Evolutionary conservation across 441 rosid genomes (phyloP).

Genomic region (Codiaeum variegatum): DNA sequence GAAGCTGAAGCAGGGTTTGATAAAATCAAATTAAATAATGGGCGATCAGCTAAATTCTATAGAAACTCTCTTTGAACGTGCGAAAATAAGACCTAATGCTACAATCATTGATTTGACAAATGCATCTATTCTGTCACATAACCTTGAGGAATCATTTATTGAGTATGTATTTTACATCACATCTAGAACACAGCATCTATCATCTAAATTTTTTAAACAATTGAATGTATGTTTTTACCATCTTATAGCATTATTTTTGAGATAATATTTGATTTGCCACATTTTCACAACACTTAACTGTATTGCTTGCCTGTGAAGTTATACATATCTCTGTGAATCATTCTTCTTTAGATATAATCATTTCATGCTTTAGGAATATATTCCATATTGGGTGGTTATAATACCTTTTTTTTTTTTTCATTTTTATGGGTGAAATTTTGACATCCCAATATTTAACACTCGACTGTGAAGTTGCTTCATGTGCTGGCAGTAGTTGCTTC

Average conservation of each 20-base stretch:
- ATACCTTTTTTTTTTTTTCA: neutral
- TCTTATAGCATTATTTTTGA: neutral
- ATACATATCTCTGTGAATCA: neutral
- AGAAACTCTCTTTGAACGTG: slow-evolving; percentile 80
- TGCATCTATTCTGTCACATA: slow-evolving; percentile 62
- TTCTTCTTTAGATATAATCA: neutral
- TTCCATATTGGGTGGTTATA: neutral
- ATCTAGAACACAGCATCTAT: slow-evolving; percentile 5
- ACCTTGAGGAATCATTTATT: slow-evolving; percentile 86
- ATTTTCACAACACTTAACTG: neutral
- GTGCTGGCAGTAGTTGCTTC: neutral
- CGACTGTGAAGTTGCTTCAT: neutral
- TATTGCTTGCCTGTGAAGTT: neutral
- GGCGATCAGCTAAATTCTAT: slow-evolving; percentile 67
- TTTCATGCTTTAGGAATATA: neutral
- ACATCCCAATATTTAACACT: neutral
- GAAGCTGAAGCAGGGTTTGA: slow-evolving; percentile 73
- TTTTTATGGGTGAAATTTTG: neutral
- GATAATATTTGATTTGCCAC: slow-evolving; percentile 1
- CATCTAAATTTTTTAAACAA: neutral
- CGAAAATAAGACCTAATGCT: slow-evolving; percentile 80
- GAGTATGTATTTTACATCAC: slow-evolving; percentile 48
- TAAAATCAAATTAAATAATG: slow-evolving; percentile 57
- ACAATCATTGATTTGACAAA: slow-evolving; percentile 90
- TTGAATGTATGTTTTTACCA: neutral